These are phyloP conservation scores for Suillus alpinus DNA, from an alignment of 768 basidiomycete genomes.

Conservation along the genomic window DNA sequence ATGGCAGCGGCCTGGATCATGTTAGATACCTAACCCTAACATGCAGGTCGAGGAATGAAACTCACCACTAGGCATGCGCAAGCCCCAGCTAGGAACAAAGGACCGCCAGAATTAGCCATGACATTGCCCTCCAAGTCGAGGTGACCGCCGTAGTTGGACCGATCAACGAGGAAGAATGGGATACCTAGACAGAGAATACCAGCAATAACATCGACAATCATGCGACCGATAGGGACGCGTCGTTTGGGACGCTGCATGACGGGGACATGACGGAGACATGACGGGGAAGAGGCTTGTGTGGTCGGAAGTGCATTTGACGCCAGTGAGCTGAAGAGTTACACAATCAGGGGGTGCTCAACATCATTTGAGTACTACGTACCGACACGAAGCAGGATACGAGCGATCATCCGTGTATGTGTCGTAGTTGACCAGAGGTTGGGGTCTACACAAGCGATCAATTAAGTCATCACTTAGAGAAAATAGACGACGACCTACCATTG, in stretches of 20 bases:
- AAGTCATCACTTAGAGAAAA: neutral
- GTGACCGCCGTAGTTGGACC: slow-evolving; percentile 41
- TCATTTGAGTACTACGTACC: slow-evolving; percentile 40
- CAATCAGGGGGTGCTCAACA: neutral
- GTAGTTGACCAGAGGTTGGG: slow-evolving; percentile 25
- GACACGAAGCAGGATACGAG: slow-evolving; percentile 66
- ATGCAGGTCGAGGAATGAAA: slow-evolving; percentile 7
- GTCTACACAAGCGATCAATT: slow-evolving; percentile 11
- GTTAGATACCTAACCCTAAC: slow-evolving; percentile 9
- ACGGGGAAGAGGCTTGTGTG: slow-evolving; percentile 61
- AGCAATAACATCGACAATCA: slow-evolving; percentile 54
- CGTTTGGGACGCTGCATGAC: slow-evolving; percentile 22
- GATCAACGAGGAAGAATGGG: slow-evolving; percentile 70
- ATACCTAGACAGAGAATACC: slow-evolving; percentile 73
- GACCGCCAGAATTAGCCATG: slow-evolving; percentile 41
- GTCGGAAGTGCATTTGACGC: slow-evolving; percentile 69
- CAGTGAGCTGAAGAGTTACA: slow-evolving; percentile 46
- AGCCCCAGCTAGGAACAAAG: slow-evolving; percentile 62
- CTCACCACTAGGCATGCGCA: slow-evolving; percentile 65
- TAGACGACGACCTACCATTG: slow-evolving; percentile 21
- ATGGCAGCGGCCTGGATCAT: slow-evolving; percentile 68
- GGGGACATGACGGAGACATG: too few relatives aligned
- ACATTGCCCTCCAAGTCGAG: slow-evolving; percentile 61
- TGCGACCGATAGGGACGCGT: slow-evolving; percentile 44
- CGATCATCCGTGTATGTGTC: slow-evolving; percentile 60